A percentile compares a stretch with the other conserved stretches of the same genome.
Evolutionary conservation across 768 basidiomycete genomes (phyloP).

Genomic region (Serendipita sp.): DNA sequence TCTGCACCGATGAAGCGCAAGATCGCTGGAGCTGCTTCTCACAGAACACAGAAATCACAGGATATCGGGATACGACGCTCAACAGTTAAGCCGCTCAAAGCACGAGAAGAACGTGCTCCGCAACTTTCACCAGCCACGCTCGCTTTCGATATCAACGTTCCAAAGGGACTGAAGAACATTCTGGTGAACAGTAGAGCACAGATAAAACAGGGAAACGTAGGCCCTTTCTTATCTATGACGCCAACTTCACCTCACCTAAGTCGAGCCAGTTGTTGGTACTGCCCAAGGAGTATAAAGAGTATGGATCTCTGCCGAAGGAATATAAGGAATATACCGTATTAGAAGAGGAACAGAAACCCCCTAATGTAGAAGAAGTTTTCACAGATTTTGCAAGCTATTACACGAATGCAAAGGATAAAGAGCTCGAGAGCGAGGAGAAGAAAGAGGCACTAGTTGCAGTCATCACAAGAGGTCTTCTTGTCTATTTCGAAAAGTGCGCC

Average conservation of each 20-base stretch:
- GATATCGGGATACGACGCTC: neutral
- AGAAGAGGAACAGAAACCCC: neutral
- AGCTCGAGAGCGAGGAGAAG: neutral
- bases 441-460: neutral
- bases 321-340: neutral
- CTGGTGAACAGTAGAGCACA: neutral
- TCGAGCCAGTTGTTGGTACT: neutral
- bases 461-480: neutral
- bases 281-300: neutral
- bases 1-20: neutral
- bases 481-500: slow-evolving; percentile 2
- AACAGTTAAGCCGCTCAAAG: neutral
- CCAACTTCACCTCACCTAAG: neutral
- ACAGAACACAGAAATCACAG: neutral
- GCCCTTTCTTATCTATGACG: neutral
- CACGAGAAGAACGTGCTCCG: neutral
- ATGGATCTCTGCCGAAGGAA: neutral
- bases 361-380: neutral
- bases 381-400: neutral
- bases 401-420: neutral
- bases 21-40: neutral
- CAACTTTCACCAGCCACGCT: neutral
- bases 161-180: neutral
- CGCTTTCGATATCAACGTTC: neutral
- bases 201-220: slow-evolving; percentile 1